Evolutionary conservation across 225 moss, liverwort and hornwort species (phyloP).

Genomic region (Pseudisothecium myosuroides): DNA sequence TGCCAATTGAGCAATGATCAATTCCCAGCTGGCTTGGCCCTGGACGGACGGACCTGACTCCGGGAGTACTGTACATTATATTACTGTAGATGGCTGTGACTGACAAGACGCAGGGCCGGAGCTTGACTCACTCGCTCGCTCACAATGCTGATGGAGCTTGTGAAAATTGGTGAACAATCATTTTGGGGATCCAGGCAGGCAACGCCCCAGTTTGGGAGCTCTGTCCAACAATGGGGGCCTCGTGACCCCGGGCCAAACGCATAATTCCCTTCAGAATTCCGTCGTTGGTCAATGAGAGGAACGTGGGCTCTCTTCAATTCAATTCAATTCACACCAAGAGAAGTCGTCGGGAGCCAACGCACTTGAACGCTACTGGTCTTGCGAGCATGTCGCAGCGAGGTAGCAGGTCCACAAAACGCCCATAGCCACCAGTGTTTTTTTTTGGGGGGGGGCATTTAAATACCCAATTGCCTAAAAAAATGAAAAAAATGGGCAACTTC

Average conservation of each 20-base stretch:
- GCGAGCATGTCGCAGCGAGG: fast-evolving
- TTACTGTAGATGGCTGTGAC: background rate
- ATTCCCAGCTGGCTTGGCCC: background rate
- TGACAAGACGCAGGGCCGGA: background rate
- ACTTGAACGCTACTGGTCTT: too few species aligned
- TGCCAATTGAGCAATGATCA: background rate
- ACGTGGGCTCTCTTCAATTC: background rate
- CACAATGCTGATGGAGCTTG: background rate
- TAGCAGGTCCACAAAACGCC: background rate
- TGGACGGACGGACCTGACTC: too few species aligned
- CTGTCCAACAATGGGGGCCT: background rate
- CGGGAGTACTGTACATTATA: background rate
- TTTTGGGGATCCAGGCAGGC: background rate
- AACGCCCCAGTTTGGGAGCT: background rate
- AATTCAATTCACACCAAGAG: background rate
- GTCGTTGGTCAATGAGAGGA: background rate
- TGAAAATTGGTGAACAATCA: background rate
- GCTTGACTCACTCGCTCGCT: background rate
- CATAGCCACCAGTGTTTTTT: too few species aligned
- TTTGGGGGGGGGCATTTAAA: too few species aligned
- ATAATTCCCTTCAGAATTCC: background rate
- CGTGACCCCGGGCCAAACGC: background rate
- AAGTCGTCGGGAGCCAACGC: too few species aligned
- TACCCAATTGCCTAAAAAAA: too few species aligned
- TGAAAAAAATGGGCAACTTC: too few species aligned